Conservation (phyloP, 2,329 filamentous ascomycete species). For the Penicillium sp. region DNA sequence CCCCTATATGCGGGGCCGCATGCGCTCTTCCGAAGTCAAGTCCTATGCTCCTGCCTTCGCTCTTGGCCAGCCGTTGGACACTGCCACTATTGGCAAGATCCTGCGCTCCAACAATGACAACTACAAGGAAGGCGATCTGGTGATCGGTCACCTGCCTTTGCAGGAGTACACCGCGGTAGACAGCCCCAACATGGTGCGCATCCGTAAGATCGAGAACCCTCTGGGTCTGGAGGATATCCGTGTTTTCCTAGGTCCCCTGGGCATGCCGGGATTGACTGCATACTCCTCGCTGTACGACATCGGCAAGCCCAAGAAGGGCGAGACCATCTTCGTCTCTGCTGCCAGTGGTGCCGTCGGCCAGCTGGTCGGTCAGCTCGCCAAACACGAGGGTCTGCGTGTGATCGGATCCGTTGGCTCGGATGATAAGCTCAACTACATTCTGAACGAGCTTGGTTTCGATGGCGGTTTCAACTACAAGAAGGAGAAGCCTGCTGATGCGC, state of each 20-base stretch:
- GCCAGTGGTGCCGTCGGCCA: slow-evolving; percentile 81
- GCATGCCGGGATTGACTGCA: slow-evolving; percentile 76
- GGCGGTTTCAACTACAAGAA: slow-evolving; percentile 86
- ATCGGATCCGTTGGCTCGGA: slow-evolving; percentile 79
- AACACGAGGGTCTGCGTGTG: slow-evolving; percentile 75
- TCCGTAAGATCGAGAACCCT: slow-evolving; percentile 67
- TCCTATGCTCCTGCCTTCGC: slow-evolving; percentile 68
- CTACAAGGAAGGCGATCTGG: slow-evolving; percentile 67
- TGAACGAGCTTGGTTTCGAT: slow-evolving; percentile 69
- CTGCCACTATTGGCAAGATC: slow-evolving; percentile 65
- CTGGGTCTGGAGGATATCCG: slow-evolving; percentile 48
- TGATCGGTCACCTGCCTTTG: slow-evolving; percentile 59
- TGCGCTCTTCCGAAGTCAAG: slow-evolving; percentile 65
- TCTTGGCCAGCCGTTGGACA: slow-evolving; percentile 64
- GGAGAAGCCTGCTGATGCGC: slow-evolving; percentile 67
- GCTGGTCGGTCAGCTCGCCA: slow-evolving; percentile 79
- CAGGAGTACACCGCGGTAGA: slow-evolving; percentile 68
- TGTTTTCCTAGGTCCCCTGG: slow-evolving; percentile 72
- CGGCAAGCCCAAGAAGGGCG: slow-evolving; percentile 71
- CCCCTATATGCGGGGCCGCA: slow-evolving; percentile 79
- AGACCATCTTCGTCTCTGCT: slow-evolving; percentile 79
- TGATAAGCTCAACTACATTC: slow-evolving; percentile 75
- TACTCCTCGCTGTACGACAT: slow-evolving; percentile 75
- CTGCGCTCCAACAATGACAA: slow-evolving; percentile 65
- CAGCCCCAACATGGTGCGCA: slow-evolving; percentile 44